phyloP scores from a whole-genome alignment of 2,329 filamentous ascomycete species.

The Venturia pyrina region DNA sequence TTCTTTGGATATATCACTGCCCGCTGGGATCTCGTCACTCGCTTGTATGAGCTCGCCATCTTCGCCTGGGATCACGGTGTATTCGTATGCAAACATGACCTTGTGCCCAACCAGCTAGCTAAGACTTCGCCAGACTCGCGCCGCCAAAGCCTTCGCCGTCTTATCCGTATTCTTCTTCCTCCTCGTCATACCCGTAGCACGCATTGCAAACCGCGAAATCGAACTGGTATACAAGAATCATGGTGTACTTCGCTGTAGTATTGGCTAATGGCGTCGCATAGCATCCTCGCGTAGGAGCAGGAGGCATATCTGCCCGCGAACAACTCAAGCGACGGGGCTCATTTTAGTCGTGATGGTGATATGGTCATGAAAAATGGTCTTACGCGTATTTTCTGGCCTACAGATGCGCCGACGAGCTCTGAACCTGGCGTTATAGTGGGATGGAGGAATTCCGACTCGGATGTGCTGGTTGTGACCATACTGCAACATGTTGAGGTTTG shows the following conservation, averaged over 20 bases:
- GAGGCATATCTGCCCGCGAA: constrained; percentile 87
- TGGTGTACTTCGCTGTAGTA: background rate
- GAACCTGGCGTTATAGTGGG: constrained; percentile 81
- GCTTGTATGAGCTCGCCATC: constrained; percentile 90
- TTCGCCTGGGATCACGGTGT: constrained; percentile 99
- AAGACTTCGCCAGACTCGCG: constrained; percentile 53
- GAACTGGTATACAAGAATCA: constrained; percentile 47
- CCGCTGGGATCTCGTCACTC: constrained; percentile 95
- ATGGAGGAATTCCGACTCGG: constrained; percentile 86
- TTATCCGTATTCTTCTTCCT: constrained; percentile 78
- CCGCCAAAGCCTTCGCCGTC: constrained; percentile 72
- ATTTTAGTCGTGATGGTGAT: constrained; percentile 61
- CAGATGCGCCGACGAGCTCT: constrained; percentile 65
- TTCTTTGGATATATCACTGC: constrained; percentile 99
- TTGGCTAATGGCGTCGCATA: constrained; percentile 26
- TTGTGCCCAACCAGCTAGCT: background rate
- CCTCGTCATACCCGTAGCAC: constrained; percentile 73
- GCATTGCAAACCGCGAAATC: constrained; percentile 71
- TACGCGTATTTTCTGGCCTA: constrained; percentile 98
- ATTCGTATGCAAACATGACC: constrained; percentile 51
- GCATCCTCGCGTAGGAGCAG: constrained; percentile 71
- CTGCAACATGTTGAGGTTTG: constrained; percentile 83
- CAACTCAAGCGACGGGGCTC: constrained; percentile 90
- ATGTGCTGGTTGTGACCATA: constrained; percentile 82
- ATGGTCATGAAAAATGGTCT: constrained; percentile 67